Evolutionary conservation across 306 rosid genomes (phyloP), one percentile per base, ranked within the genome.

Genomic region (Lathyrus oleraceus): DNA sequence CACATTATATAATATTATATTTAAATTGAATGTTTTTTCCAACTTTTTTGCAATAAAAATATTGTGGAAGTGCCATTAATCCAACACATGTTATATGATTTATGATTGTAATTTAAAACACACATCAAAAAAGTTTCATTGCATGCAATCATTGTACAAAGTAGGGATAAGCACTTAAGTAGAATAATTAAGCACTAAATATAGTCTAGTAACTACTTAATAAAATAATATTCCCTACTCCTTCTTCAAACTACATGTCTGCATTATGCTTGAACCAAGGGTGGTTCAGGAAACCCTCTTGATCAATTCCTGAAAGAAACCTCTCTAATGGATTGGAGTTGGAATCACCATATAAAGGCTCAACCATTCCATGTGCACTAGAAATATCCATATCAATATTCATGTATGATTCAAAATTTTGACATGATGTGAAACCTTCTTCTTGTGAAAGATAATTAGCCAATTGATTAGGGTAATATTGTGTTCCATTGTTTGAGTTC

Each of bases 221-320:
- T 25, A 52, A 19, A 20, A 19, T 52, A 66, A 76, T 21, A 52
- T 44, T 45, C 43, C 59, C 54, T 79, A 7, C 39, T 7, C 7
- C 10, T 35, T 35, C 39, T 35, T 0, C 39, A 7, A 0, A 35
- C 76, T 43, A 73, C 73, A 56, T 23, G 43, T 21, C 20, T 21
- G 65, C 78, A 72, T 67, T 65, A 20, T 70, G 81, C 78, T 79
- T 76, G 73, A 74, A 81, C 83, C 91, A 84, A 28, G 91, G 89
- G 66, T 78, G 75, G 36, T 75, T 65, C 63, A 65, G 54, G 73
- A 81, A 82, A 27, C 71, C 84, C 58, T 85, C 87, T 73, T 79
- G 84, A 71, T 82, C 86, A 63, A 83, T 86, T 71, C 78, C 89
- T 5, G 82, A 74, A 49, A 91, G 77, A 74, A 85, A 82, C 54